Conservation (phyloP, 2,329 filamentous ascomycete species). For the Beauveria bassiana region DNA sequence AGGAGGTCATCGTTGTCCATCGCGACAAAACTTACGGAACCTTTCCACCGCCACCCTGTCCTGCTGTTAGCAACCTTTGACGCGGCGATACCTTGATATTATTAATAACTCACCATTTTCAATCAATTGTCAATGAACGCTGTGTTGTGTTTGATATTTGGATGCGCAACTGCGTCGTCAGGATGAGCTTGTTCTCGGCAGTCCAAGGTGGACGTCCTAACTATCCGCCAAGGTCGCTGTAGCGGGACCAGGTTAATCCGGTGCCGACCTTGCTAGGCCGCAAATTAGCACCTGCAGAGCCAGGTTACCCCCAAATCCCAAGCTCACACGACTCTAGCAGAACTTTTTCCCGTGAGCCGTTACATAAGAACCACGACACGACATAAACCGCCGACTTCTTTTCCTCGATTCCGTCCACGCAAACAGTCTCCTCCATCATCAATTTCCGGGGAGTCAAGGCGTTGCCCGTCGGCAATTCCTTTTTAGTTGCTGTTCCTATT, state of each 20-base stretch:
- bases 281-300: conserved; percentile 11
- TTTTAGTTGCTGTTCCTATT: background rate
- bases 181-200: conserved; percentile 13
- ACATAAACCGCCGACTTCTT: background rate
- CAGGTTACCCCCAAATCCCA: conserved; percentile 4
- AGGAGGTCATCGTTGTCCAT: conserved; percentile 4
- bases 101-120: conserved; percentile 47
- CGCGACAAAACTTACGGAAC: conserved; percentile 40
- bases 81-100: background rate
- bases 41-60: conserved; percentile 66
- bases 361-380: conserved; percentile 4
- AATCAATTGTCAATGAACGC: conserved; percentile 27
- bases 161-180: conserved; percentile 24
- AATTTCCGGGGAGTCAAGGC: background rate
- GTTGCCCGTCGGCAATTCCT: background rate
- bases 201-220: background rate
- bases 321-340: conserved; percentile 30
- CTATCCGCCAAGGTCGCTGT: background rate
- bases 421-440: background rate
- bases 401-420: background rate
- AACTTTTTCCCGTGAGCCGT: conserved; percentile 26
- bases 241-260: conserved; percentile 11
- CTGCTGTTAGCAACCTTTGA: conserved; percentile 30
- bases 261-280: background rate
- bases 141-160: conserved; percentile 18